phyloP scores from a whole-genome alignment of 257 asterid species.

The Nicotiana benthamiana region DNA sequence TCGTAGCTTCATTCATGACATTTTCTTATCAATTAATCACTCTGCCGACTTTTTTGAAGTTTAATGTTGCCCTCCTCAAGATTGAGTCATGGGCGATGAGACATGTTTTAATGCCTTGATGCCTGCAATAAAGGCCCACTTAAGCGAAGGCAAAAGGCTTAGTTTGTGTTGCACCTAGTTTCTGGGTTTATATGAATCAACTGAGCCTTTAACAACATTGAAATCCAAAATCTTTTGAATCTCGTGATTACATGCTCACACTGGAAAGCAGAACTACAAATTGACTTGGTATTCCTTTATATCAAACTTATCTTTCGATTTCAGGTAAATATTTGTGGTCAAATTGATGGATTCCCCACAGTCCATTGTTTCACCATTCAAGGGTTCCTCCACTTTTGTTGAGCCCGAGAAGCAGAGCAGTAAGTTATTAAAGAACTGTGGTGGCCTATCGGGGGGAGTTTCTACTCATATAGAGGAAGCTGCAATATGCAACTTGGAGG shows the following conservation, averaged over 20 bases:
- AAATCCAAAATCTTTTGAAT: constrained; percentile 26
- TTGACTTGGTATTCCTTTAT: constrained; percentile 24
- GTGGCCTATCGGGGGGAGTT: constrained; percentile 23
- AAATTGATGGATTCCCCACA: constrained; percentile 81
- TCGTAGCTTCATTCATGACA: no score
- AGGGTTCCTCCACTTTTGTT: constrained; percentile 36
- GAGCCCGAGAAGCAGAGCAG: constrained; percentile 55
- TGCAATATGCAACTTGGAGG: constrained; percentile 25
- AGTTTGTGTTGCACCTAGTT: no score
- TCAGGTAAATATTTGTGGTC: constrained; percentile 4
- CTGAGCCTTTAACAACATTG: constrained; percentile 68
- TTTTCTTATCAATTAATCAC: no score
- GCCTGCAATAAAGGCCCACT: no score
- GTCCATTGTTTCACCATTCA: constrained; percentile 82
- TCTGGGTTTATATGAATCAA: constrained; percentile 40
- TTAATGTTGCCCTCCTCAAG: no score
- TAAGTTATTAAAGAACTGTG: constrained; percentile 24
- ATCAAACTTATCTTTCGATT: constrained; percentile 3
- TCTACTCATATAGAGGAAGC: constrained; percentile 32
- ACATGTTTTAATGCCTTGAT: no score
- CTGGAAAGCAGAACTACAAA: no score
- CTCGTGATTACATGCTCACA: no score
- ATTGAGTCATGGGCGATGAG: no score
- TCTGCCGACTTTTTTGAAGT: no score
- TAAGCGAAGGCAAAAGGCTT: no score